A percentile compares a stretch with the other conserved stretches of the same genome.
phyloP scores from a whole-genome alignment of 2,329 filamentous ascomycete genomes.

The Neocatenulostroma microsporum region DNA sequence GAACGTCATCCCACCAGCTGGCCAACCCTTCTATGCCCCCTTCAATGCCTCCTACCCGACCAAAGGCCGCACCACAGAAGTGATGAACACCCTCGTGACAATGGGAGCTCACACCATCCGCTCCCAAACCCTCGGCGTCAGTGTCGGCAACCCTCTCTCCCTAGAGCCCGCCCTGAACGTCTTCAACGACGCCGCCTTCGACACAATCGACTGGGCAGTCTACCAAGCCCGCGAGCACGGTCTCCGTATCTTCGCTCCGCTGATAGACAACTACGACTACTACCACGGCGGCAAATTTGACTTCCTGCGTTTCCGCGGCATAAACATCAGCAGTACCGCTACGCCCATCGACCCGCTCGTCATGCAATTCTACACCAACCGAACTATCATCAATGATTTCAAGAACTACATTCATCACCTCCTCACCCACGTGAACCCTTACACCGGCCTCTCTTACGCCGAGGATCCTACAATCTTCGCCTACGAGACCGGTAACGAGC shows the following conservation, averaged over 20 bases:
- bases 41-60: slow-evolving; percentile 42
- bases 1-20: slow-evolving; percentile 40
- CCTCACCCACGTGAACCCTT: slow-evolving; percentile 42
- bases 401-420: slow-evolving; percentile 41
- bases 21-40: slow-evolving; percentile 39
- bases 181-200: slow-evolving; percentile 40
- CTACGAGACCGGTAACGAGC: slow-evolving; percentile 45
- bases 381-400: slow-evolving; percentile 37
- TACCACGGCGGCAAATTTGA: slow-evolving; percentile 46
- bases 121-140: slow-evolving; percentile 42
- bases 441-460: slow-evolving; percentile 41
- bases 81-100: slow-evolving; percentile 39
- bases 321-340: slow-evolving; percentile 35
- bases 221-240: slow-evolving; percentile 40
- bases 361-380: slow-evolving; percentile 43
- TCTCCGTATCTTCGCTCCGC: slow-evolving; percentile 38
- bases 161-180: slow-evolving; percentile 35
- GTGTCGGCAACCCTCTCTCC: slow-evolving; percentile 41
- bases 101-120: slow-evolving; percentile 42
- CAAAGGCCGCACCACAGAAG: slow-evolving; percentile 40
- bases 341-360: slow-evolving; percentile 33
- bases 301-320: slow-evolving; percentile 42
- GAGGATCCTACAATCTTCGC: slow-evolving; percentile 46
- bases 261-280: slow-evolving; percentile 45
- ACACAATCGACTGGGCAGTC: slow-evolving; percentile 43